Base-by-base conservation (phyloP, 2,329 filamentous ascomycete species). In the Saccharata proteae region DNA sequence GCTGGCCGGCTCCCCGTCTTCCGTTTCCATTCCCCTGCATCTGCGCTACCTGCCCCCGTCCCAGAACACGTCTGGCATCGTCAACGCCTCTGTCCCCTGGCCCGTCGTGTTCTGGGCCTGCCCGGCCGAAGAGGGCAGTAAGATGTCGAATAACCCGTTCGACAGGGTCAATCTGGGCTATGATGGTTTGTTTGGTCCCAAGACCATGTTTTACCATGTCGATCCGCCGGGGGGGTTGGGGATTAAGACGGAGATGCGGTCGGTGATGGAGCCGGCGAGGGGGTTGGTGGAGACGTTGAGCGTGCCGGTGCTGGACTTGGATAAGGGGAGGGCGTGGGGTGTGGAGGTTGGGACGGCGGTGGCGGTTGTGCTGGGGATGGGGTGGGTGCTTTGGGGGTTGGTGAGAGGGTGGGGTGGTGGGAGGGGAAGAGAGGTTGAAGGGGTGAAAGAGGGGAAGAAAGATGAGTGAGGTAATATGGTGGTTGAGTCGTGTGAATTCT, bases 91-190 rank as follows among this genome's bases (percentile, higher is more conserved):
- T n/a, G 53, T 90, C 0, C 81, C 88, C 0, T 86, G 80, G 61
- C 88, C 88, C 0, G 70, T 73, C 0, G 70, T 94, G 0, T 94
- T 94, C 61, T 94, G 86, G 86, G 84, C 85, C 1, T 96, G 88
- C 48, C 65, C 70, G 6, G 71, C 77, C 0, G 69, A 72, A 7
- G 67, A 73, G 30, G 73, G 69, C 1, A 67, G 66, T 1, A 78
- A 81, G 45, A 81, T 88, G 55, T 55, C 69, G 0, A 69, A 67
- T 4, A 93, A 80, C 46, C 88, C 88, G 0, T 96, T 96, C 54
- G 86, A 94, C 52, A 66, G 82, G 5, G 61, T 67, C n/a, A 73
- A 83, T 47, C 46, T 94, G n/a, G 86, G 85, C 1, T 94, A 86
- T 52, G 88, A 94, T 41, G 71, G 68, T 0, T 55, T 92, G 6